phyloP scores from a whole-genome alignment of 768 basidiomycete species.

The Podaxis rugospora region DNA sequence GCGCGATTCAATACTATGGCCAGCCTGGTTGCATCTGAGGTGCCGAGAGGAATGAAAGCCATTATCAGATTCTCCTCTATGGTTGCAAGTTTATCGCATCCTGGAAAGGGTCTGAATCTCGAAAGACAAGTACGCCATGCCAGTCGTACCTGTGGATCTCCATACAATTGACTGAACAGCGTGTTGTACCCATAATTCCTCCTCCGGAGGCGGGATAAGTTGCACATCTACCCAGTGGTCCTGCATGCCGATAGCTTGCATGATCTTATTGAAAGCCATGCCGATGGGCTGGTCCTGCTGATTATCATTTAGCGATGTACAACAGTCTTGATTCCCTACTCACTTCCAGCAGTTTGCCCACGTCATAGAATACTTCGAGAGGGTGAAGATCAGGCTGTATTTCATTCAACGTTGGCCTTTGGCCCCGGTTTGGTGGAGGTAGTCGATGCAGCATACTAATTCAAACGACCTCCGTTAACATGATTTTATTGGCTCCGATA shows the following conservation, averaged over 20 bases:
- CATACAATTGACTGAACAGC: constrained; percentile 72
- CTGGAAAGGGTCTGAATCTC: constrained; percentile 31
- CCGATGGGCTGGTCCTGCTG: constrained; percentile 65
- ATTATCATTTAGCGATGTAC: neutral
- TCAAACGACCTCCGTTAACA: constrained; percentile 4
- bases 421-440: constrained; percentile 43
- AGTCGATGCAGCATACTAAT: constrained; percentile 69
- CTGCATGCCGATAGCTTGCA: constrained; percentile 62
- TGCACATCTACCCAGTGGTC: constrained; percentile 69
- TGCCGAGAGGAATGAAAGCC: constrained; percentile 55
- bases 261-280: constrained; percentile 63
- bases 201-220: constrained; percentile 40
- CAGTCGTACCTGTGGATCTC: constrained; percentile 55
- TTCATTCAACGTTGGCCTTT: constrained; percentile 58
- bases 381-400: constrained; percentile 75
- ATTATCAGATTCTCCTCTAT: constrained; percentile 70
- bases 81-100: constrained; percentile 58
- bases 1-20: constrained; percentile 62
- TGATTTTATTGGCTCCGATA: neutral
- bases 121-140: neutral
- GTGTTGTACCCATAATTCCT: constrained; percentile 70
- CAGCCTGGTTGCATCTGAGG: constrained; percentile 59
- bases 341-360: constrained; percentile 69
- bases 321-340: neutral
- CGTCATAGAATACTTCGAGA: constrained; percentile 71